These are phyloP conservation scores for Globisporangium abappressorium DNA, from an alignment of 352 stramenopile genomes.

Conservation along the genomic window DNA sequence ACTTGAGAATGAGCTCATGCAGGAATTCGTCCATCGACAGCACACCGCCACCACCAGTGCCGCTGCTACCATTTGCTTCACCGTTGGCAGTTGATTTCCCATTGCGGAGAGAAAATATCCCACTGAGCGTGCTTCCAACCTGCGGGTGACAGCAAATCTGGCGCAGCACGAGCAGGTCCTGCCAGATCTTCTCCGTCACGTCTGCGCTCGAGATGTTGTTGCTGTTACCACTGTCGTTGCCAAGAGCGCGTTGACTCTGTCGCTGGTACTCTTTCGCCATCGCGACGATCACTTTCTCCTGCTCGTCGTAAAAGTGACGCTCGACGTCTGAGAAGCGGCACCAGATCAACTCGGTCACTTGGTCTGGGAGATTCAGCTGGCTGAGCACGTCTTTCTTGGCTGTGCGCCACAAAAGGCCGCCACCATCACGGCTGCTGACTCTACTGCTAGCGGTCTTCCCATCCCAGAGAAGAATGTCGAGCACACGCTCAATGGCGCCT, in stretches of 20 bases:
- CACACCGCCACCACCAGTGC: conserved; percentile 20
- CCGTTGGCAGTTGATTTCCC: not conserved
- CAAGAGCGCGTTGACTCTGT: conserved; percentile 16
- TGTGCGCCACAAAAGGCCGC: conserved; percentile 72
- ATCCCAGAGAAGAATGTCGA: conserved; percentile 52
- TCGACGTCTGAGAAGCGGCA: conserved; percentile 77
- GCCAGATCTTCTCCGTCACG: conserved; percentile 46
- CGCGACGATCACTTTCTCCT: conserved; percentile 49
- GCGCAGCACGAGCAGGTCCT: conserved; percentile 76
- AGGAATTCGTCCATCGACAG: conserved; percentile 86
- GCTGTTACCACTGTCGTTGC: not conserved
- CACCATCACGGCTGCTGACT: conserved; percentile 13
- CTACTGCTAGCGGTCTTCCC: conserved; percentile 7
- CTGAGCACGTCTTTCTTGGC: conserved; percentile 68
- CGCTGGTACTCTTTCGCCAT: conserved; percentile 34
- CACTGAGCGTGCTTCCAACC: conserved; percentile 48
- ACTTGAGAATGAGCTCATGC: conserved; percentile 59
- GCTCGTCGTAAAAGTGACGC: conserved; percentile 70
- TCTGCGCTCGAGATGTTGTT: not conserved
- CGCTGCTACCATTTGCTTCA: not conserved
- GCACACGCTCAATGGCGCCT: conserved; percentile 38
- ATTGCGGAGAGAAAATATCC: conserved; percentile 10
- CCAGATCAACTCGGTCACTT: conserved; percentile 57
- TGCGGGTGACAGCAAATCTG: conserved; percentile 93
- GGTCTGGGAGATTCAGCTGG: conserved; percentile 58